A percentile compares a stretch with the other conserved stretches of the same genome.
phyloP scores from a whole-genome alignment of 2,329 filamentous ascomycete genomes.

The Fusarium sp. region DNA sequence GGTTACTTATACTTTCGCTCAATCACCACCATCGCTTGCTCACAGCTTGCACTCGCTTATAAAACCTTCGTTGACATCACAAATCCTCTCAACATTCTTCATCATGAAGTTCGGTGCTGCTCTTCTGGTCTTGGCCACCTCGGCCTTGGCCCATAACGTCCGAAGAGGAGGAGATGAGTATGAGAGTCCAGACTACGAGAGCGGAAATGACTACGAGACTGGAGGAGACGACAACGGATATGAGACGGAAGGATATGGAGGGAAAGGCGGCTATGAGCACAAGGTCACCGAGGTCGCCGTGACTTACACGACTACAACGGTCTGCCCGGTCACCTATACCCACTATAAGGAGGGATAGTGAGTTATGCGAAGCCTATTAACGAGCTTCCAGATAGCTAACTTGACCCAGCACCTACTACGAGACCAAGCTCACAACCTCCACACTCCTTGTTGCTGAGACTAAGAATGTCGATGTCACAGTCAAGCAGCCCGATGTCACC shows the following conservation, averaged over 20 bases:
- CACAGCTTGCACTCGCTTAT: constrained; percentile 37
- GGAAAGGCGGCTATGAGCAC: constrained; percentile 11
- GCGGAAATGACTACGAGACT: constrained; percentile 21
- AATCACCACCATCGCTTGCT: constrained; percentile 38
- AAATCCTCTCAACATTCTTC: constrained; percentile 19
- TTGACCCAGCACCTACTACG: constrained; percentile 55
- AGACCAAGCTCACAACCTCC: constrained; percentile 60
- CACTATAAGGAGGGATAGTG: constrained; percentile 57
- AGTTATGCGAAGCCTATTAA: constrained; percentile 41
- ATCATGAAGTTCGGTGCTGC: constrained; percentile 48
- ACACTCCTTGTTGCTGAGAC: constrained; percentile 59
- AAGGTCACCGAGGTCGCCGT: constrained; percentile 41
- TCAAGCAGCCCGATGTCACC: constrained; percentile 53
- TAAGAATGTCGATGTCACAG: constrained; percentile 55
- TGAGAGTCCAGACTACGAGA: constrained; percentile 24
- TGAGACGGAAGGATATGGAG: constrained; percentile 14
- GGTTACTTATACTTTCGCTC: constrained; percentile 51
- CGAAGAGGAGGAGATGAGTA: constrained; percentile 41
- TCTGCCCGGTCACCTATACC: constrained; percentile 62
- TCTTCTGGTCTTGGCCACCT: constrained; percentile 45
- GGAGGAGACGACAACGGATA: constrained; percentile 19
- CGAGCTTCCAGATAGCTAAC: constrained; percentile 28
- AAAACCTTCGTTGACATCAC: constrained; percentile 36
- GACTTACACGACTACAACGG: constrained; percentile 59
- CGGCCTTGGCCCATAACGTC: constrained; percentile 44